Evolutionary conservation across 305 asterid genomes (phyloP), one percentile per base, ranked within the genome.

Genomic region (Euphrasia arctica): DNA sequence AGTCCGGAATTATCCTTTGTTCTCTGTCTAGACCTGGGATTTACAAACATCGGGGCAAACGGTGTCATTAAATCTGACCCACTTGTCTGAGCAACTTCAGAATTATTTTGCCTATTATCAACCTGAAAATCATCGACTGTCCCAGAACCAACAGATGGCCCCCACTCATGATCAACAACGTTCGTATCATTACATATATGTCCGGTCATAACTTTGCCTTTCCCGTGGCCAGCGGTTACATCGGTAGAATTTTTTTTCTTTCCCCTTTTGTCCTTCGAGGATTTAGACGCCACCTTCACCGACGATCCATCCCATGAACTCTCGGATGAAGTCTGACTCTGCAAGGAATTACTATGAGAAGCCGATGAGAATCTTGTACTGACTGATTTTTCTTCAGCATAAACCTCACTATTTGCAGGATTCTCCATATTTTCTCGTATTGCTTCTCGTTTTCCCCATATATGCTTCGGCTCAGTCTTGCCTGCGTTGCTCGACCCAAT

Each of bases 271-370:
- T 84, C 97, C 70, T 77, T 84, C 1, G 75, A 57, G 45, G 89
- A 75, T 68, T 81, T 82, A 66, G 82, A 61, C 14, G 67, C 70
- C 79, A 64, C 70, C 79, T 82, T 87, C 56, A 72, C 78, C 9
- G 89, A 79, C 28, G 86, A 79, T 52, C 91, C 96, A 63, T 88
- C 91, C 95, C 95, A 84, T 48, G 96, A 91, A 81, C 91, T 78
- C 78, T 91, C 96, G 14, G 95, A 88, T 68, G 97, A 87, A 54
- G 91, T 76, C 83, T 81, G 80, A 74, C 96, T 88, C 79, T 87
- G 84, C 64, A 79, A 65, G 29, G 97, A 73, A 82, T 77, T 83
- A 78, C 83, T 78, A 52, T 74, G 88, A 71, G 94, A 70, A 69
- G 83, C 80, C 73, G 90, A 80, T 7, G 91, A 83, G 64, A 77